phyloP scores from a whole-genome alignment of 1,139 yeast species.

The Yamadazyma jaroonii region DNA sequence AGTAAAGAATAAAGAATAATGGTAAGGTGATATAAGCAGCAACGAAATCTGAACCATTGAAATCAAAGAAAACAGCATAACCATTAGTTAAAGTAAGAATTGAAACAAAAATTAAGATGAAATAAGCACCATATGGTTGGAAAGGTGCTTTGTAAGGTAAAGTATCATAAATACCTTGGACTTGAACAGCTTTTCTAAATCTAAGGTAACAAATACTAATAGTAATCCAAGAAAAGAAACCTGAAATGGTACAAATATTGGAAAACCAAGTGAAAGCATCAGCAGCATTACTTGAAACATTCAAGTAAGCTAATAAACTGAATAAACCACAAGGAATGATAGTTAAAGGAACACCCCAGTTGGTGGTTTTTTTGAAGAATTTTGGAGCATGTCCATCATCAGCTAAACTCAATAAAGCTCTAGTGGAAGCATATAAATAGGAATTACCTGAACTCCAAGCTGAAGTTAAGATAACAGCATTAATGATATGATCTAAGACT shows the following conservation, averaged over 20 bases:
- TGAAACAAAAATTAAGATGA: conserved; percentile 39
- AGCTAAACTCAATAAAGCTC: conserved; percentile 48
- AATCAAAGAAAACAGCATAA: conserved; percentile 48
- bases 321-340: conserved; percentile 21
- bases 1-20: conserved; percentile 15
- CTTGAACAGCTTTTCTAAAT: conserved; percentile 51
- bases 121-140: conserved; percentile 44
- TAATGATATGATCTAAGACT: conserved; percentile 48
- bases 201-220: conserved; percentile 47
- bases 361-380: conserved; percentile 38
- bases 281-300: conserved; percentile 52
- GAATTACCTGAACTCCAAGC: conserved; percentile 55
- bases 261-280: conserved; percentile 64
- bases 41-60: conserved; percentile 43
- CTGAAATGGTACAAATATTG: conserved; percentile 69
- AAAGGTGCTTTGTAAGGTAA: conserved; percentile 39
- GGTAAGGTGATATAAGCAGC: conserved; percentile 52
- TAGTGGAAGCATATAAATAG: conserved; percentile 37
- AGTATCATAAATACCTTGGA: conserved; percentile 26
- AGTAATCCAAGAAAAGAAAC: conserved; percentile 66
- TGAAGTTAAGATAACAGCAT: conserved; percentile 48
- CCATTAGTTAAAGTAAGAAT: conserved; percentile 50
- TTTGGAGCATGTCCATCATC: conserved; percentile 48
- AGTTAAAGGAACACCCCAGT: conserved; percentile 38
- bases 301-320: conserved; percentile 60